A percentile compares a stretch with the other conserved stretches of the same genome.
These are phyloP conservation scores for Wallacemonas sp. DNA, from an alignment of 208 protist genomes.

Conservation along the genomic window DNA sequence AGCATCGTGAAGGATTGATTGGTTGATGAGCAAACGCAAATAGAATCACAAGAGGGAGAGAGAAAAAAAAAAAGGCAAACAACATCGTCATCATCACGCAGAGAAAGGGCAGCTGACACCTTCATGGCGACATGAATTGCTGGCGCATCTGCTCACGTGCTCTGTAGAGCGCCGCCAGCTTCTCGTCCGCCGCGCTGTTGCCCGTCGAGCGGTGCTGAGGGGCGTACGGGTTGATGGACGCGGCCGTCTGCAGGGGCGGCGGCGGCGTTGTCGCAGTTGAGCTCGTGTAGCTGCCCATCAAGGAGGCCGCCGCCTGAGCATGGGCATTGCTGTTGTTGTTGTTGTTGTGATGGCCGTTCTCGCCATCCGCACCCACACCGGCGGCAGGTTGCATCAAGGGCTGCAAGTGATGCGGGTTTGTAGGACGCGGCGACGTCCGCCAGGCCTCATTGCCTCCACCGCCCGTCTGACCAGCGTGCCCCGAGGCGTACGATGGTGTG, in stretches of 20 bases:
- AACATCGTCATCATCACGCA: background rate
- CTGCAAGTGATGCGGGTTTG: constrained; percentile 7
- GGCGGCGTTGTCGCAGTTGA: background rate
- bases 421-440: background rate
- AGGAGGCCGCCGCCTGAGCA: too few relatives aligned
- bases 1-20: too few relatives aligned
- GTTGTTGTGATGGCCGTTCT: constrained; percentile 6
- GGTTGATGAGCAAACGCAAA: too few relatives aligned
- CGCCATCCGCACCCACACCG: background rate
- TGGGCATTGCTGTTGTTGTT: too few relatives aligned
- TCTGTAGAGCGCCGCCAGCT: constrained; percentile 76
- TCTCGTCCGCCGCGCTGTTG: constrained; percentile 70
- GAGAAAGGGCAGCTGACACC: too few relatives aligned
- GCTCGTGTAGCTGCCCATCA: background rate
- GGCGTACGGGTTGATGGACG: constrained; percentile 54
- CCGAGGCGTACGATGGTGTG: too few relatives aligned
- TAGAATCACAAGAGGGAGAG: too few relatives aligned
- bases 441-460: background rate
- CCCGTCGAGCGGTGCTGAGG: constrained; percentile 71
- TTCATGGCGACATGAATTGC: constrained; percentile 23
- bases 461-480: too few relatives aligned
- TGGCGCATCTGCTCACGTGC: constrained; percentile 71
- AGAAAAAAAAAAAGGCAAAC: constrained; percentile 13
- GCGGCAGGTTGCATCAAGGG: background rate
- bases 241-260: background rate